A percentile compares a stretch with the other conserved stretches of the same genome.
phyloP scores from a whole-genome alignment of 495 filamentous ascomycete species.

The Neurospora sublineolata region DNA sequence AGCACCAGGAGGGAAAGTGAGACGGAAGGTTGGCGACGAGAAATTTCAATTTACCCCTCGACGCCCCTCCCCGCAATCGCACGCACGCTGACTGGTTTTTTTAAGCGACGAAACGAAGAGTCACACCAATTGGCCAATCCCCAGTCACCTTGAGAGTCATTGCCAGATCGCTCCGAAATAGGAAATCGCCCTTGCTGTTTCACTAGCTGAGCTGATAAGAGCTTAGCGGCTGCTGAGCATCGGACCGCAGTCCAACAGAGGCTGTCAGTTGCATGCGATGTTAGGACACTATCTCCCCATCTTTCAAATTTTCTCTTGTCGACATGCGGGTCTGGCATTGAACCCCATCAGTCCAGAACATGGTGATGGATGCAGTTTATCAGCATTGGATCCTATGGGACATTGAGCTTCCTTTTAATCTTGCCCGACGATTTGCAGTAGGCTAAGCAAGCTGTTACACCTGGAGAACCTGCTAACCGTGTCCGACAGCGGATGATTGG shows the following conservation, averaged over 20 bases:
- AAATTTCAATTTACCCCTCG: slow-evolving; percentile 8
- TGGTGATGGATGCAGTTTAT: neutral
- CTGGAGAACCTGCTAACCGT: neutral
- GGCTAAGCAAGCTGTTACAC: neutral
- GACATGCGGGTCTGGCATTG: neutral
- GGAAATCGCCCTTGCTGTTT: neutral
- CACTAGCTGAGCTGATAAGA: neutral
- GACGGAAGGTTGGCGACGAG: slow-evolving; percentile 14
- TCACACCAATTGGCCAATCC: neutral
- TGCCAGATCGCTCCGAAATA: neutral
- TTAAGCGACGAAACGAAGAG: neutral
- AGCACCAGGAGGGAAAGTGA: slow-evolving; percentile 5
- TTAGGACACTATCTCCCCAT: neutral
- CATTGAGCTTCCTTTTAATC: neutral
- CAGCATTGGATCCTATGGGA: neutral
- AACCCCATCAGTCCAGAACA: neutral
- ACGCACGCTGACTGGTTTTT: neutral
- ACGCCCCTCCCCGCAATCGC: slow-evolving; percentile 25
- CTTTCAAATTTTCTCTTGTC: neutral
- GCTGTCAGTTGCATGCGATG: neutral
- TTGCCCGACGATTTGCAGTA: neutral
- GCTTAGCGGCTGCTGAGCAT: neutral
- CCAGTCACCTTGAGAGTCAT: neutral
- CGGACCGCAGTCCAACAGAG: neutral
- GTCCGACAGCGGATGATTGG: neutral